Evolutionary conservation across 2,329 filamentous ascomycete species (phyloP), one percentile per base, ranked within the genome.

Genomic region (Colletotrichum destructivum): DNA sequence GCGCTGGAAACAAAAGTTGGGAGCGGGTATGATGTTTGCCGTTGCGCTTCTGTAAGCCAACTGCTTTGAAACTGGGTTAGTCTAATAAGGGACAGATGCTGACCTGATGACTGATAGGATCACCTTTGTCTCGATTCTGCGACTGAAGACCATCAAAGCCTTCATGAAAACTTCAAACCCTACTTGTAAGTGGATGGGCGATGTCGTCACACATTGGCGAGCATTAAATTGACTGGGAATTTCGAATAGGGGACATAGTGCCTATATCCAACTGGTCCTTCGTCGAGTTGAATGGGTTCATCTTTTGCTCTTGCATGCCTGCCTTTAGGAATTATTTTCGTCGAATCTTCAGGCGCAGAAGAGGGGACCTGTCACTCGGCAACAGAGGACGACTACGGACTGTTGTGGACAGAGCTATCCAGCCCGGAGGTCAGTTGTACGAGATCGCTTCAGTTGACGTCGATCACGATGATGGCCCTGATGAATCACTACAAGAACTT

Each of bases 21-120:
- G 81, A n/a, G 80, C 86, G 7, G 77, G 78, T 13, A 66, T 85
- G 60, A 86, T 87, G 83, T 86, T 87, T 35, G 67, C 62, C 3
- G 67, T 70, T 4, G 62, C 67, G 5, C 56, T 66, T 13, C 21
- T 70, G 67, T 70, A 18, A 42, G 67, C 35, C 6, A 15, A n/a
- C 3, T 11, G 7, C 35, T 52, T 31, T 8, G 40, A 0, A 8
- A 42, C 18, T 18, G 2, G 18, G 3, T 9, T 1, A 8, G 9
- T 7, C 40, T 31, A 31, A n/a, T 1, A 38, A 1, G 38, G n/a
- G 35, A 42, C 21, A 15, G 3, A 4, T 4, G 9, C 35, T 69
- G 21, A 69, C 35, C 3, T 42, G 1, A 11, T 44, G 5, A 7
- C 5, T 15, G 16, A 21, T 4, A 70, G 62, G 0, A 66, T 70